Conservation (phyloP, 768 basidiomycete genomes). For the Bullera alba region DNA sequence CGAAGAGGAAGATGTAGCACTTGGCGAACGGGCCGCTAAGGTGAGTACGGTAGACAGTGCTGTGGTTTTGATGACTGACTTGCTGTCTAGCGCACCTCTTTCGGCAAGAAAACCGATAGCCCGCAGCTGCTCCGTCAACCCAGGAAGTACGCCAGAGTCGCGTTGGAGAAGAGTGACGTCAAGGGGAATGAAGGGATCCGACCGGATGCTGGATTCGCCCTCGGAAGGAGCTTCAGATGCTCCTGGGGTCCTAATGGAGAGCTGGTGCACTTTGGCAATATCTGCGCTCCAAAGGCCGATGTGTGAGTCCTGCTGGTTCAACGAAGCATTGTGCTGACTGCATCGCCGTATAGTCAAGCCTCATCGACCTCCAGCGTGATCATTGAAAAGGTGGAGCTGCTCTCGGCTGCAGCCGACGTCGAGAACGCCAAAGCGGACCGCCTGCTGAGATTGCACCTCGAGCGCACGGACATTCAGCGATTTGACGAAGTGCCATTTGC, state of each 20-base stretch:
- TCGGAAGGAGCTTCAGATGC: conserved; percentile 81
- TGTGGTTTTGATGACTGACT: not conserved
- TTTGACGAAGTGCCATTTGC: conserved; percentile 54
- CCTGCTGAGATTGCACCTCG: conserved; percentile 69
- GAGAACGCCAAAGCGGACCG: conserved; percentile 52
- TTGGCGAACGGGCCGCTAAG: conserved; percentile 36
- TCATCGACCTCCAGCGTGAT: conserved; percentile 24
- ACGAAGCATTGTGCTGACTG: not conserved
- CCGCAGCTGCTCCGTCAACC: conserved; percentile 65
- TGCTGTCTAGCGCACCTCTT: conserved; percentile 64
- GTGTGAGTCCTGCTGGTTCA: conserved; percentile 50
- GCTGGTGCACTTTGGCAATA: conserved; percentile 66
- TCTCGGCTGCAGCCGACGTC: conserved; percentile 19
- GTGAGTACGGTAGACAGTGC: conserved; percentile 10
- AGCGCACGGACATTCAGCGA: conserved; percentile 59
- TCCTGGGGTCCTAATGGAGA: conserved; percentile 81
- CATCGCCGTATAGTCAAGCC: no score
- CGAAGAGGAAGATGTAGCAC: conserved; percentile 34
- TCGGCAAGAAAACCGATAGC: conserved; percentile 57
- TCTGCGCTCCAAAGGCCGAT: conserved; percentile 43
- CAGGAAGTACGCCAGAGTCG: conserved; percentile 71
- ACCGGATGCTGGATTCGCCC: conserved; percentile 73
- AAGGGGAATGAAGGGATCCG: conserved; percentile 60
- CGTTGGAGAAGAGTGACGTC: conserved; percentile 54
- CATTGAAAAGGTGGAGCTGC: conserved; percentile 32